phyloP scores from a whole-genome alignment of 2,329 filamentous ascomycete species.

The Tolypocladium inflatum region DNA sequence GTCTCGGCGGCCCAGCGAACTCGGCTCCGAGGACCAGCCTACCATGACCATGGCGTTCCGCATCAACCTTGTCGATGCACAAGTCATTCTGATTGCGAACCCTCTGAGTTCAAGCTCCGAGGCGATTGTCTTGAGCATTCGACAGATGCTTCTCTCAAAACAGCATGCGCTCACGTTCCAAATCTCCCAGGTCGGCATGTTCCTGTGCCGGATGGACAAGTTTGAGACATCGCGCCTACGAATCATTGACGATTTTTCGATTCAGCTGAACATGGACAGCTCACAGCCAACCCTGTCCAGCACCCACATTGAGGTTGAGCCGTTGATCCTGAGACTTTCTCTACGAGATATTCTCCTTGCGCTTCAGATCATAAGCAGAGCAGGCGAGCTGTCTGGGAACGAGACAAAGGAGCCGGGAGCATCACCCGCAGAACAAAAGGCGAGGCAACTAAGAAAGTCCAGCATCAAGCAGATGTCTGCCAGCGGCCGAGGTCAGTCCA shows the following conservation, averaged over 20 bases:
- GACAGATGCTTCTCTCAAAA: conserved; percentile 85
- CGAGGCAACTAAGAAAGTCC: conserved; percentile 39
- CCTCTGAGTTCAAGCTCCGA: conserved; percentile 84
- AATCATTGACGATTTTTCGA: conserved; percentile 92
- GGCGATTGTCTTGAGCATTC: conserved; percentile 88
- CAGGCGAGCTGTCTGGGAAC: conserved; percentile 72
- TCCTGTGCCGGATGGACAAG: conserved; percentile 94
- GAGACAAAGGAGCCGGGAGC: conserved; percentile 36
- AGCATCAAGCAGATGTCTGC: conserved; percentile 46
- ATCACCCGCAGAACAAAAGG: conserved; percentile 41
- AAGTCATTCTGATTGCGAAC: conserved; percentile 93
- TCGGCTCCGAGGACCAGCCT: conserved; percentile 11
- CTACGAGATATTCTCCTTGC: conserved; percentile 90
- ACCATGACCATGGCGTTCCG: conserved; percentile 75
- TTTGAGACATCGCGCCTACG: conserved; percentile 85
- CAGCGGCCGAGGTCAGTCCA: conserved; percentile 46
- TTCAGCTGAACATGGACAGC: conserved; percentile 78
- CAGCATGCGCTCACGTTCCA: conserved; percentile 93
- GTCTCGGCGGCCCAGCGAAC: conserved; percentile 14
- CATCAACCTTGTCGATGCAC: conserved; percentile 90
- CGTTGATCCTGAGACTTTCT: conserved; percentile 80
- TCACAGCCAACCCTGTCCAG: conserved; percentile 56
- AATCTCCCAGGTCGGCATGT: conserved; percentile 93
- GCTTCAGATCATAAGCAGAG: conserved; percentile 84
- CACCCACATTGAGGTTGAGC: conserved; percentile 82